Evolutionary conservation across 2,329 filamentous ascomycete genomes (phyloP), one percentile per base, ranked within the genome.

Genomic region (Fusarium poae): DNA sequence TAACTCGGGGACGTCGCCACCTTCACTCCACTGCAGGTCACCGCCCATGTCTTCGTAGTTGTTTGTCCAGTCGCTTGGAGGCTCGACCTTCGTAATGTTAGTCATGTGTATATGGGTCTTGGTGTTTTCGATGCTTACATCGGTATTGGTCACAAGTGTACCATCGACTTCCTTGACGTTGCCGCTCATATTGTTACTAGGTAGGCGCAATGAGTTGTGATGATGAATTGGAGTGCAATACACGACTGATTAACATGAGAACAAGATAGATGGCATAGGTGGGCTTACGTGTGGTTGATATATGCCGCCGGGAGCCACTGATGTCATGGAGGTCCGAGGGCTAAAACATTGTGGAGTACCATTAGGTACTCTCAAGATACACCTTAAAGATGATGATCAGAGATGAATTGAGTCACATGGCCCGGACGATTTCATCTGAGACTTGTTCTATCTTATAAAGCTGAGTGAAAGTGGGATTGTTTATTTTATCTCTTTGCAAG

Each of bases 71-170:
- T 45, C n/a, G 2, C 1, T 2, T 23, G 51, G 51, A 5, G 40
- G 40, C 2, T 13, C 4, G 5, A 54, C 7, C 51, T 54, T 27
- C 7, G 11, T n/a, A 13, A 8, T 18, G 48, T 51, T 23, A 51
- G 48, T 20, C 27, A 16, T 18, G 9, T 2, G n/a, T 5, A 23
- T 27, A 4, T 42, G 1, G 10, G 20, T 42, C 21, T 4, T 9
- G 15, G 10, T 32, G 10, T 34, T 18, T 5, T 10, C 6, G 20
- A 7, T 16, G 3, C 49, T 1, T 32, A 52, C 49, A 42, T 52
- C 37, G 37, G 49, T 52, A 23, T 52, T 52, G 37, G 37, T 42
- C 37, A 52, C 37, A 13, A 52, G 16, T 42, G 10, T 32, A 20
- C 49, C 49, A 2, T 52, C 16, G 2, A 52, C 49, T 2, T 25